Conservation (phyloP, 495 filamentous ascomycete genomes). For the Xylaria castorea region DNA sequence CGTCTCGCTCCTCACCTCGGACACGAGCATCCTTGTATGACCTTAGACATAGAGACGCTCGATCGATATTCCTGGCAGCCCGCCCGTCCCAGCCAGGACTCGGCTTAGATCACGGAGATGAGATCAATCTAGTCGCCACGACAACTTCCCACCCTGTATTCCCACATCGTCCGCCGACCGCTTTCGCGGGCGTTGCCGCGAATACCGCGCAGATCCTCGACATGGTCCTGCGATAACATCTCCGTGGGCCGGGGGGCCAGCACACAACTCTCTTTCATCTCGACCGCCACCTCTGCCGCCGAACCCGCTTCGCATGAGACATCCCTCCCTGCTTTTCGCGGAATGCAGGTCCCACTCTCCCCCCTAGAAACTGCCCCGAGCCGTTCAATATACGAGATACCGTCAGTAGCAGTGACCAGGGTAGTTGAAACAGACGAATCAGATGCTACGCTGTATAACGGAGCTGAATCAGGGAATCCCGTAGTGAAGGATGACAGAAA, state of each 20-base stretch:
- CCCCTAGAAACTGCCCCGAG: neutral
- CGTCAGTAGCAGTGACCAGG: neutral
- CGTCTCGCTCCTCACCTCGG: neutral
- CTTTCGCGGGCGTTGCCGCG: slow-evolving; percentile 59
- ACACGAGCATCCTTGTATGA: neutral
- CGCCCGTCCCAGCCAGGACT: slow-evolving; percentile 7
- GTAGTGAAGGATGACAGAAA: neutral
- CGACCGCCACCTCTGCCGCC: neutral
- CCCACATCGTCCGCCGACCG: slow-evolving; percentile 46
- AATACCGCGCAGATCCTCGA: slow-evolving; percentile 53
- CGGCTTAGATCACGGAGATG: slow-evolving; percentile 39
- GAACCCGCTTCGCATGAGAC: neutral
- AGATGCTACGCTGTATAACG: neutral
- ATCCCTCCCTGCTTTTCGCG: neutral
- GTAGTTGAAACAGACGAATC: neutral
- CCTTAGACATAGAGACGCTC: neutral
- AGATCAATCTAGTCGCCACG: slow-evolving; percentile 32
- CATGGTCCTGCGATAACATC: slow-evolving; percentile 58
- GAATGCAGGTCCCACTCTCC: neutral
- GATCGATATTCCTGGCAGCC: slow-evolving; percentile 4
- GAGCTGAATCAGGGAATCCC: neutral
- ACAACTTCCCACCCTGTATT: slow-evolving; percentile 54
- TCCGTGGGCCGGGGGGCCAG: slow-evolving; percentile 60
- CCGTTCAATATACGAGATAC: neutral
- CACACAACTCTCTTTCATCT: slow-evolving; percentile 23